A percentile compares a stretch with the other conserved stretches of the same genome.
phyloP scores from a whole-genome alignment of 2,329 filamentous ascomycete genomes.

The Neurospora sp. region DNA sequence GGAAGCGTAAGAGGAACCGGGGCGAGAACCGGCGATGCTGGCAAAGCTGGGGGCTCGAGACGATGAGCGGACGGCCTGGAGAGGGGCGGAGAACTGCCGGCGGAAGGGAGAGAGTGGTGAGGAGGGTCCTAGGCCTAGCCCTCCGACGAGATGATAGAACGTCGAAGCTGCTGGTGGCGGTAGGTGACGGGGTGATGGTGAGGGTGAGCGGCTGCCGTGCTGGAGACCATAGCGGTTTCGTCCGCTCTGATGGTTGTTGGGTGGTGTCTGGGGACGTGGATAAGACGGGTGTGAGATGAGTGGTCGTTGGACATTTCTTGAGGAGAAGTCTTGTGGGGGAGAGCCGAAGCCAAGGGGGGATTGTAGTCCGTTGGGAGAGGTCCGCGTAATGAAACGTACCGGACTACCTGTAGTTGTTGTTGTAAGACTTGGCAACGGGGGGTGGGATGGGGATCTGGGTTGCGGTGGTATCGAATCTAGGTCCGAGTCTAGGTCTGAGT shows the following conservation, averaged over 20 bases:
- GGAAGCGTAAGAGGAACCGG: background rate
- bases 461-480: background rate
- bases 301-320: too few species aligned
- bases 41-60: conserved; percentile 15
- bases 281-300: background rate
- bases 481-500: background rate
- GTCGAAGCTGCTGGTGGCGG: background rate
- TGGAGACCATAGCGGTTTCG: background rate
- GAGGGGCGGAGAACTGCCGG: conserved; percentile 12
- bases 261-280: conserved; percentile 4
- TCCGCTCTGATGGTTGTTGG: background rate
- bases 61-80: conserved; percentile 19
- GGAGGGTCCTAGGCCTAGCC: background rate
- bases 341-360: too few species aligned
- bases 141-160: background rate
- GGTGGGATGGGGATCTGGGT: background rate
- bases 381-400: background rate
- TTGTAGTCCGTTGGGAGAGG: background rate
- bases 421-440: background rate
- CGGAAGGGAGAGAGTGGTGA: conserved; percentile 4
- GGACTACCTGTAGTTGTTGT: background rate
- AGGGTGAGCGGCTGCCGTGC: background rate
- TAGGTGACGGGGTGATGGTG: conserved; percentile 1
- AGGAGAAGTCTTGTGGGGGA: too few species aligned
- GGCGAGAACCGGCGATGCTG: background rate